Evolutionary conservation across 2,329 filamentous ascomycete species (phyloP).

Genomic region (Fusarium sublunatum): DNA sequence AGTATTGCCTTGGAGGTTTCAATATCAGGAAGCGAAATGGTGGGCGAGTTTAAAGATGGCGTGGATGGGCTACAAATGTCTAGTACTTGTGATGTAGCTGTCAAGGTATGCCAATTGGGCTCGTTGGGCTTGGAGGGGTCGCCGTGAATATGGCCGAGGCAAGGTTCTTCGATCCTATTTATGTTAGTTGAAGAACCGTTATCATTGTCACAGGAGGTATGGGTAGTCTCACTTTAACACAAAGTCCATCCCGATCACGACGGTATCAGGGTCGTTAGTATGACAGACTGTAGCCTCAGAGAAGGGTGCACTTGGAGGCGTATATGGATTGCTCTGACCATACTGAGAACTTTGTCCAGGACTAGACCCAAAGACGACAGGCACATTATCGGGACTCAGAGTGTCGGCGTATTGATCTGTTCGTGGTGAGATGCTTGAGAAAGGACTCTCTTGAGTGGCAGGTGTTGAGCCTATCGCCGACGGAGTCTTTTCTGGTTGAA

Average conservation of each 20-base stretch:
- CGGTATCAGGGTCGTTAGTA: background rate
- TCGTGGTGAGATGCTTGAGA: background rate
- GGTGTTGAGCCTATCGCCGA: background rate
- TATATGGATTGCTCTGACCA: background rate
- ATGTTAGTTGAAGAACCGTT: background rate
- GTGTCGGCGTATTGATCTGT: background rate
- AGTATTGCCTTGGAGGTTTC: constrained; percentile 3
- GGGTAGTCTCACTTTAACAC: constrained; percentile 42
- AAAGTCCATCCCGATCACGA: constrained; percentile 49
- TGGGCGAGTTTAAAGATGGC: background rate
- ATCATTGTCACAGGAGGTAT: constrained; percentile 1
- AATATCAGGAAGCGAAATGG: background rate
- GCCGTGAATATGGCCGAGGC: constrained; percentile 22
- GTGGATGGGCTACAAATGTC: constrained; percentile 6
- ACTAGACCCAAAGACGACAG: background rate
- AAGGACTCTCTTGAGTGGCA: background rate
- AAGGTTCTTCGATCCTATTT: constrained; percentile 24
- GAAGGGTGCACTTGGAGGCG: constrained; percentile 9
- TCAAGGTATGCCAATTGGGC: constrained; percentile 15
- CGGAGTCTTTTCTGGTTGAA: background rate
- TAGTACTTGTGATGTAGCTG: constrained; percentile 20
- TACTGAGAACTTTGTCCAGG: background rate
- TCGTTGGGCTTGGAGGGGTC: constrained; percentile 17
- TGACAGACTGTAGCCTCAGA: background rate
- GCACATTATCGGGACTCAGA: background rate